These are phyloP conservation scores for Fusarium tuaranense DNA, from an alignment of 2,329 filamentous ascomycete species.

Conservation along the genomic window DNA sequence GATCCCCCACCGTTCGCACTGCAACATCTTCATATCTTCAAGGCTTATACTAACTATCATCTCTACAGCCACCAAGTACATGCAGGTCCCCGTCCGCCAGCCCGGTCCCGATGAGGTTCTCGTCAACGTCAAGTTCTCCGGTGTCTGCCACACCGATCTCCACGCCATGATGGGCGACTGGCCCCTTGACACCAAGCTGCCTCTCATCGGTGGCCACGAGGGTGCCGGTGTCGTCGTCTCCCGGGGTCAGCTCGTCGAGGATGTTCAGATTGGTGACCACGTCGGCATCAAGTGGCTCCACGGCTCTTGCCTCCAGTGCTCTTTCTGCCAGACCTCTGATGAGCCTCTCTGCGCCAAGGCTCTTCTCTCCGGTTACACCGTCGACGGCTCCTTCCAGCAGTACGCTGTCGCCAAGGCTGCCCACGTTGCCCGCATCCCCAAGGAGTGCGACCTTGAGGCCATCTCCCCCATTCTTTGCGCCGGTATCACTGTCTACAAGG, in stretches of 20 bases:
- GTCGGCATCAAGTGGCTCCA: slow-evolving; percentile 96
- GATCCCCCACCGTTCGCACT: slow-evolving; percentile 32
- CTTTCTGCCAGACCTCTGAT: slow-evolving; percentile 83
- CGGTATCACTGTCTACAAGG: slow-evolving; percentile 91
- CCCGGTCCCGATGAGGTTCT: slow-evolving; percentile 92
- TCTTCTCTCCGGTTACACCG: slow-evolving; percentile 87
- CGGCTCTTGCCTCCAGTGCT: slow-evolving; percentile 84
- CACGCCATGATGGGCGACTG: slow-evolving; percentile 89
- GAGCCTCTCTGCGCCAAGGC: slow-evolving; percentile 86
- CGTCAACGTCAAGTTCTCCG: slow-evolving; percentile 89
- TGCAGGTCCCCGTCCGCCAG: slow-evolving; percentile 83
- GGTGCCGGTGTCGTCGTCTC: slow-evolving; percentile 87
- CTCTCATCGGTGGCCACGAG: slow-evolving; percentile 85
- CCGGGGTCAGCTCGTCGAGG: slow-evolving; percentile 79
- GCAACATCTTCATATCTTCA: slow-evolving; percentile 8
- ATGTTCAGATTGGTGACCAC: slow-evolving; percentile 84
- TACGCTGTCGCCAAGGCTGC: slow-evolving; percentile 89
- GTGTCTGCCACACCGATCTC: slow-evolving; percentile 90
- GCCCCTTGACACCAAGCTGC: slow-evolving; percentile 85
- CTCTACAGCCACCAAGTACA: slow-evolving; percentile 71
- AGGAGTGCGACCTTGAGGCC: slow-evolving; percentile 79
- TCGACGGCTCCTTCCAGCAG: slow-evolving; percentile 94
- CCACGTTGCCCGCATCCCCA: slow-evolving; percentile 85
- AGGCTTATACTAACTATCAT: slow-evolving; percentile 28
- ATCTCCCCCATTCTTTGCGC: slow-evolving; percentile 86